Conservation (phyloP, 768 basidiomycete genomes). For the Leccinum subtestaceum region DNA sequence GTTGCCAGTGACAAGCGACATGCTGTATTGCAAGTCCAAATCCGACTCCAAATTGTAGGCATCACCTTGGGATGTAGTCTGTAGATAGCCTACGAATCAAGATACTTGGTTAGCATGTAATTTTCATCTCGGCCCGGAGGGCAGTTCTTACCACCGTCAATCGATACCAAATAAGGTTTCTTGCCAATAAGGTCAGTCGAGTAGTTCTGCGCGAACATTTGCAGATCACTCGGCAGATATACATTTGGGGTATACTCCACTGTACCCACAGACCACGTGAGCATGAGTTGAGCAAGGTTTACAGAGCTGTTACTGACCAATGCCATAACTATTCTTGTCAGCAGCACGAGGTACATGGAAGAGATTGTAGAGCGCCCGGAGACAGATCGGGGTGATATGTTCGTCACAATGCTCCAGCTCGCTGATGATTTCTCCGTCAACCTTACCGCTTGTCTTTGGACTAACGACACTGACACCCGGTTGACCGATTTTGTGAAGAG, state of each 20-base stretch:
- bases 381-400: constrained; percentile 31
- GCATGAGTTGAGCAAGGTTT: background rate
- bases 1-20: constrained; percentile 30
- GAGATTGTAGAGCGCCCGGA: constrained; percentile 27
- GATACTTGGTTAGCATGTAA: background rate
- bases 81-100: constrained; percentile 21
- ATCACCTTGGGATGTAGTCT: constrained; percentile 19
- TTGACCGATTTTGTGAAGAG: constrained; percentile 15
- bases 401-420: constrained; percentile 23
- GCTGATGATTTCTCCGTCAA: constrained; percentile 5
- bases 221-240: constrained; percentile 29
- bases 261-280: constrained; percentile 6
- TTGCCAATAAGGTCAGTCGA: constrained; percentile 22
- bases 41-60: constrained; percentile 29
- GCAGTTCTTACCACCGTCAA: constrained; percentile 33
- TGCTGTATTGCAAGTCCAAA: constrained; percentile 33
- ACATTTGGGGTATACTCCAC: constrained; percentile 37
- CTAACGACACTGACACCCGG: constrained; percentile 7
- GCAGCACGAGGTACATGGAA: constrained; percentile 26
- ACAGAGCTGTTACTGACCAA: constrained; percentile 19
- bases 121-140: background rate
- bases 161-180: constrained; percentile 30
- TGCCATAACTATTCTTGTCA: constrained; percentile 33
- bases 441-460: constrained; percentile 17
- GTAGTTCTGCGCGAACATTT: constrained; percentile 31